Conservation (phyloP, 305 asterid species). For the Plantago coronopus region DNA sequence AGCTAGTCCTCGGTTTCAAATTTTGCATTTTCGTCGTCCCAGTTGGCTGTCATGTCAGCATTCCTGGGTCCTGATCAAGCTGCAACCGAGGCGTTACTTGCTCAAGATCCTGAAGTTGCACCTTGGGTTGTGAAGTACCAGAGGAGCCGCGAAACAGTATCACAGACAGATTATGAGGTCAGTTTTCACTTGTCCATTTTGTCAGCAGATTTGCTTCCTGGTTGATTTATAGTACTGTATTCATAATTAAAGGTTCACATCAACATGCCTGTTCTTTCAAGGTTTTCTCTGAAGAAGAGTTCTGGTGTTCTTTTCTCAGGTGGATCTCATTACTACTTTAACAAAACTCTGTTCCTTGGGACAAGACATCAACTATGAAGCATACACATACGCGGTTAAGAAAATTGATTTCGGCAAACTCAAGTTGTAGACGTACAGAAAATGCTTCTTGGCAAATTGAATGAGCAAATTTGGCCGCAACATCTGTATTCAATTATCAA, state of each 20-base stretch:
- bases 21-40: conserved; percentile 20
- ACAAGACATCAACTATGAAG: conserved; percentile 83
- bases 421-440: conserved; percentile 49
- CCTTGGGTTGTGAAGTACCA: conserved; percentile 98
- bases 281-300: background rate
- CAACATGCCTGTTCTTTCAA: background rate
- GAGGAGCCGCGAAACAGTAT: conserved; percentile 90
- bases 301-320: conserved; percentile 41
- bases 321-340: conserved; percentile 76
- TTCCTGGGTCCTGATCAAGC: conserved; percentile 91
- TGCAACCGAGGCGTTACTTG: conserved; percentile 70
- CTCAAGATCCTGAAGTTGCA: conserved; percentile 69
- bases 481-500: too few species aligned
- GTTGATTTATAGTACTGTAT: background rate
- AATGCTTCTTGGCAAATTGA: background rate
- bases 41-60: conserved; percentile 96
- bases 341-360: conserved; percentile 80
- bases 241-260: background rate
- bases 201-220: background rate
- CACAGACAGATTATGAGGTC: conserved; percentile 90
- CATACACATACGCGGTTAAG: conserved; percentile 61
- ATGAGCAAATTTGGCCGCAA: background rate
- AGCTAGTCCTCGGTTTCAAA: background rate
- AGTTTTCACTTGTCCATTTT: background rate
- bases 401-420: conserved; percentile 68